Percentiles rank a stretch among this genome's conserved stretches.
Evolutionary conservation across 345 rosid genomes (phyloP).

Genomic region (Combretum micranthum): DNA sequence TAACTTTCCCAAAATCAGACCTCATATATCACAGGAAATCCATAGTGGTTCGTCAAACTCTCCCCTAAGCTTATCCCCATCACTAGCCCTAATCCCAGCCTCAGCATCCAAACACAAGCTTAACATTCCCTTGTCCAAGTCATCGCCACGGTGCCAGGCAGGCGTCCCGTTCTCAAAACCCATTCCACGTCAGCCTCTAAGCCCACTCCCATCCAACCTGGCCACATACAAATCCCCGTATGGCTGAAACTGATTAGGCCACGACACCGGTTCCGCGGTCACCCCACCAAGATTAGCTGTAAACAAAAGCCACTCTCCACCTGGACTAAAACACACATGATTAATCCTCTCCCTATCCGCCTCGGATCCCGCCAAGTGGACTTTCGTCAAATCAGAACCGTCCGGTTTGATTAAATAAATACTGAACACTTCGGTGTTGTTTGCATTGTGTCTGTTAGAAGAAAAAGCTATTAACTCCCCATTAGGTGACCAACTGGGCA

Average conservation of each 20-base stretch:
- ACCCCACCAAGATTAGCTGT: conserved; percentile 56
- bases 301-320: conserved; percentile 72
- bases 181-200: conserved; percentile 84
- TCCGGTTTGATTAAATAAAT: conserved; percentile 61
- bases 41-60: conserved; percentile 65
- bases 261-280: conserved; percentile 69
- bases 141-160: conserved; percentile 42
- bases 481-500: conserved; percentile 79
- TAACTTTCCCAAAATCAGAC: neutral
- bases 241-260: conserved; percentile 84
- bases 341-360: conserved; percentile 72
- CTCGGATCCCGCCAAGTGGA: conserved; percentile 44
- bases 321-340: conserved; percentile 63
- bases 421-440: conserved; percentile 29
- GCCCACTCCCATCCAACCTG: conserved; percentile 55
- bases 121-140: conserved; percentile 24
- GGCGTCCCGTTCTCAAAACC: conserved; percentile 83
- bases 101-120: conserved; percentile 19
- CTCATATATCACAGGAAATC: conserved; percentile 49
- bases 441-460: conserved; percentile 63
- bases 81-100: no score
- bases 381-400: conserved; percentile 56
- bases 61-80: conserved; percentile 48
- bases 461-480: conserved; percentile 94
- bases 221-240: conserved; percentile 62